Evolutionary conservation across 169 alveolate genomes (phyloP), one percentile per base, ranked within the genome.

Genomic region (Cryptosporidium ubiquitum): DNA sequence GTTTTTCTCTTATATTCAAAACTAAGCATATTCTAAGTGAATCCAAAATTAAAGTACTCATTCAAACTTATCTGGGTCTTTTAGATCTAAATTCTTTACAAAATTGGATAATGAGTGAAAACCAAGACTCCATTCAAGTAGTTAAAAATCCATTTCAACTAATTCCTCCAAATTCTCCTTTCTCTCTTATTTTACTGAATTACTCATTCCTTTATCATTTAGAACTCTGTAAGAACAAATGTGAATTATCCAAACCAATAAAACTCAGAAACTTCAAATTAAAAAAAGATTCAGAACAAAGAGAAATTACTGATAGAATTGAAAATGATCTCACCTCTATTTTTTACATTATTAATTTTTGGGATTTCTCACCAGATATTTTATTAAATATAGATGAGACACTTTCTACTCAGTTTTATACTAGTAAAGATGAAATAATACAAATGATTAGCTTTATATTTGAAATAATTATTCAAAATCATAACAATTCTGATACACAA

Each of bases 131-230:
- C 29, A 52, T 73, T 12, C 23, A 18, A 35, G 61, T 52, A 3
- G 20, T 55, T 20, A 73, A 57, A 14, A 31, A 12, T 20, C 85
- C 66, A 71, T 2, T 73, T 33, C 51, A 73, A 7, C 68, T 33
- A 40, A 20, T 79, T 33, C 55, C 33, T 0, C 79, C 89, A 37
- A 79, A 64, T 20, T 79, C 89, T 7, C 33, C 57, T 23, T 79
- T 79, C 29, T 79, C 89, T 9, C 35, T 58, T 12, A 0, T 79
- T 23, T 23, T 79, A 23, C 49, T 61, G n/a, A 35, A 79, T 10
- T 79, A 79, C 47, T 18, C 52, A n/a, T 23, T 61, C 37, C 14
- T 79, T 31, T 23, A 73, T 33, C 31, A 66, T 10, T 9, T 20
- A 16, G 18, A 23, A 26, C 6, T 55, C 6, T 1, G n/a, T 10